Evolutionary conservation across 371 early-diverging fungal genomes (phyloP), one percentile per base, ranked within the genome.

Genomic region (Conidiobolus incongruus): DNA sequence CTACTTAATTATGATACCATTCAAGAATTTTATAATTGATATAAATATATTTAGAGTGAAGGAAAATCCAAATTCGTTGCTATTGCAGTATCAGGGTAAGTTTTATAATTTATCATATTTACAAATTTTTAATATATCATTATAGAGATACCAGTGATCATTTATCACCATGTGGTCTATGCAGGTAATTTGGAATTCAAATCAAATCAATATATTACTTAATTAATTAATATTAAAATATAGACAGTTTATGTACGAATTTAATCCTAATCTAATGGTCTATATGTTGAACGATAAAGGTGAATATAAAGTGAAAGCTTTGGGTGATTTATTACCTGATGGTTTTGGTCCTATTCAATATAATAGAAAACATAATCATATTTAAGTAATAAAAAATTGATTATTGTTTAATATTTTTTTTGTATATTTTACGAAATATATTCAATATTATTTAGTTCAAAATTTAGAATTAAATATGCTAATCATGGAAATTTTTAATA

Each of bases 221-320:
- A 4, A 17, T 34, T 34, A 15, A 17, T 11, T 3, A 6, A 21
- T 34, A 13, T 33, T 10, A 16, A 22, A 34, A 34, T 34, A 20
- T 39, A 46, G 46, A n/a, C 46, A 46, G 13, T 46, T 46, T 16
- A 46, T 46, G 46, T 29, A 21, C 20, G 46, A 46, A 33, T 46
- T 38, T 12, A 38, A 30, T n/a, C 38, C 46, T 6, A 24, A 35
- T 15, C 24, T 46, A 26, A 28, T 11, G 2, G 33, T 38, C 23
- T 46, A 46, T 30, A 16, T 46, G 21, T 32, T 46, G 3, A 46
- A 46, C 6, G 38, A 26, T 16, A 26, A 46, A 21, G 22, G 39
- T 2, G 15, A 21, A 6, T 38, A 38, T 28, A n/a, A 38, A 21
- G 13, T 46, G 15, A 38, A 28, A 11, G 31, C 34, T 19, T 19